phyloP scores from a whole-genome alignment of 2,329 filamentous ascomycete species.

The Albophoma yamanashiensis region DNA sequence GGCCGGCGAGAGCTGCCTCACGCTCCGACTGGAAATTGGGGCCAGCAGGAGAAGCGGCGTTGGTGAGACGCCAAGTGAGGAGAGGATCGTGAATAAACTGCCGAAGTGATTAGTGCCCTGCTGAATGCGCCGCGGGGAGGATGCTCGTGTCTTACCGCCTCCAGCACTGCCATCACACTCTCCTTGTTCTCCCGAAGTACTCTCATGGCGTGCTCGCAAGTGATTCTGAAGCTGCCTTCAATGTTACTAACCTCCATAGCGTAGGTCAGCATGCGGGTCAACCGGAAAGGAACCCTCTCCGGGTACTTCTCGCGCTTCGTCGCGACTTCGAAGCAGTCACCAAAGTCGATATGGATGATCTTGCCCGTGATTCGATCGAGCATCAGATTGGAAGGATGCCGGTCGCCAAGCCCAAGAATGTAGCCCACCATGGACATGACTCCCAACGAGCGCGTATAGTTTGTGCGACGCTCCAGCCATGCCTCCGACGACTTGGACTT shows the following conservation, averaged over 20 bases:
- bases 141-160: constrained; percentile 63
- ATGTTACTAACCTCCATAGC: constrained; percentile 99
- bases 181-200: constrained; percentile 96
- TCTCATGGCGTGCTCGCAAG: constrained; percentile 97
- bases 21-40: constrained; percentile 57
- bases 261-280: constrained; percentile 98
- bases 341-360: constrained; percentile 98
- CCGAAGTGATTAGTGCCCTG: not conserved
- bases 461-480: constrained; percentile 96
- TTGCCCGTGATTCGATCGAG: constrained; percentile 92
- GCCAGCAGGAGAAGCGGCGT: constrained; percentile 49
- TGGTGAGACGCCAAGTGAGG: constrained; percentile 85
- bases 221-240: constrained; percentile 95
- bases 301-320: constrained; percentile 99
- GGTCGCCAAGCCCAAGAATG: constrained; percentile 90
- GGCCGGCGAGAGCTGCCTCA: constrained; percentile 40
- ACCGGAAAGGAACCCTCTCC: constrained; percentile 90
- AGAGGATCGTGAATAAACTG: constrained; percentile 99
- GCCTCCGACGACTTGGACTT: constrained; percentile 98
- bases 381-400: constrained; percentile 96
- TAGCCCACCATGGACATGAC: constrained; percentile 99
- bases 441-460: constrained; percentile 91
- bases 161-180: constrained; percentile 93
- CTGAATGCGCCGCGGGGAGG: not conserved
- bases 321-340: constrained; percentile 97